Evolutionary conservation across 2,329 filamentous ascomycete species (phyloP).

Genomic region (Scedosporium minutisporum): DNA sequence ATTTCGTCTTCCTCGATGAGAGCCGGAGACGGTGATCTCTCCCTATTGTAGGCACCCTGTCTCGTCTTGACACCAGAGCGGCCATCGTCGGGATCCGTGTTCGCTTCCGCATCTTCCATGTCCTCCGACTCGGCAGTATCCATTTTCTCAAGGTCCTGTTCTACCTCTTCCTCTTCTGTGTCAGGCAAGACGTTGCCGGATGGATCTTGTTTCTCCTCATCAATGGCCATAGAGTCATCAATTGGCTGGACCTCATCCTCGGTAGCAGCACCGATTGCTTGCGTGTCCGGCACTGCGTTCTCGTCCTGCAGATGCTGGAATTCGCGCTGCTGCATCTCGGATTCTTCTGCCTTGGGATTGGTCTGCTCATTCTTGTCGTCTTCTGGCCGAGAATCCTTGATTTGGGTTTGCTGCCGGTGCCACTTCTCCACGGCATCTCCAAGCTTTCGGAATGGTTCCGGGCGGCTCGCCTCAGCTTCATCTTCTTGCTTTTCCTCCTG

Average conservation of each 20-base stretch:
- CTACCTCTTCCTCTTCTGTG: slow-evolving; percentile 35
- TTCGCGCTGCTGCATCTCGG: slow-evolving; percentile 70
- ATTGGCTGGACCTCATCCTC: slow-evolving; percentile 80
- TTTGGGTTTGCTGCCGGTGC: slow-evolving; percentile 82
- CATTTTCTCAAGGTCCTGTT: slow-evolving; percentile 29
- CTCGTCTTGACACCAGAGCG: slow-evolving; percentile 51
- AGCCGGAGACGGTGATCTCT: slow-evolving; percentile 24
- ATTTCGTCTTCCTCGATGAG: slow-evolving; percentile 27
- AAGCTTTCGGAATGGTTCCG: slow-evolving; percentile 77
- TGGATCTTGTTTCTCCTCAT: slow-evolving; percentile 52
- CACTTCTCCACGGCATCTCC: slow-evolving; percentile 88
- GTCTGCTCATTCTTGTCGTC: slow-evolving; percentile 37
- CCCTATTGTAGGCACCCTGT: slow-evolving; percentile 48
- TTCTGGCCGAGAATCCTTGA: slow-evolving; percentile 42
- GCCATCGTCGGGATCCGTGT: slow-evolving; percentile 41
- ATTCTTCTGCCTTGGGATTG: slow-evolving; percentile 31
- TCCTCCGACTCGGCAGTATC: slow-evolving; percentile 27
- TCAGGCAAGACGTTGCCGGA: slow-evolving; percentile 43
- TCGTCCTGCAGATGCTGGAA: slow-evolving; percentile 91
- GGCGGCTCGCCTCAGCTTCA: slow-evolving; percentile 28
- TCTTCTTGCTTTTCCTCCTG: slow-evolving; percentile 35
- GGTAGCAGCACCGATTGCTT: slow-evolving; percentile 80
- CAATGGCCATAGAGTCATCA: slow-evolving; percentile 81
- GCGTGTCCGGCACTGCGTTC: slow-evolving; percentile 70
- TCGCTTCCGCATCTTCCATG: slow-evolving; percentile 25